Conservation (phyloP, 805 yeast species). For the Barnettozyma wickerhamii region DNA sequence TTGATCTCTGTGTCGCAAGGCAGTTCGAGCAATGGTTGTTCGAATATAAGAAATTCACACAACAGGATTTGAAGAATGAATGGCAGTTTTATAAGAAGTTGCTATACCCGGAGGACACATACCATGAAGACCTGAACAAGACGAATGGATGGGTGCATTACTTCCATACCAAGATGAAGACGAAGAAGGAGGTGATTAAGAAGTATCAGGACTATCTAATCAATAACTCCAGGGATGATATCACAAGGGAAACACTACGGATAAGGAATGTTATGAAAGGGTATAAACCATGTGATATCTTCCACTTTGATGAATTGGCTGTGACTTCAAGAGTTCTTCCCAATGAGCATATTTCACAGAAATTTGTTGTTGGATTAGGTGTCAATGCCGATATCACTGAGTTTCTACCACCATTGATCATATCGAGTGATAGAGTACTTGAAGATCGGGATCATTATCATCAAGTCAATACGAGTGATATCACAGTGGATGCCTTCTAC, state of each 20-base stretch:
- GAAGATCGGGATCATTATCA: slow-evolving; percentile 9
- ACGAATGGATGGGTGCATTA: slow-evolving; percentile 40
- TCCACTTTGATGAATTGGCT: slow-evolving; percentile 34
- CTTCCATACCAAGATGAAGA: slow-evolving; percentile 30
- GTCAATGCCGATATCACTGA: slow-evolving; percentile 19
- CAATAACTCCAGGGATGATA: not conserved
- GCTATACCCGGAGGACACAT: slow-evolving; percentile 9
- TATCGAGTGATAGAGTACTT: slow-evolving; percentile 5
- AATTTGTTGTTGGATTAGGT: slow-evolving; percentile 18
- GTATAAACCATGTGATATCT: slow-evolving; percentile 26
- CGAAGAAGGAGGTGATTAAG: slow-evolving; percentile 26
- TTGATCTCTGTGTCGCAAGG: slow-evolving; percentile 32
- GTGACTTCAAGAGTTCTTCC: slow-evolving; percentile 21
- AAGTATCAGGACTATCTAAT: slow-evolving; percentile 18
- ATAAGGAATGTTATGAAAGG: slow-evolving; percentile 15
- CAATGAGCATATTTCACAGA: slow-evolving; percentile 7
- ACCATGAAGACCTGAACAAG: slow-evolving; percentile 13
- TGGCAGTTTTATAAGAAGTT: slow-evolving; percentile 23
- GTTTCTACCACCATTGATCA: slow-evolving; percentile 15
- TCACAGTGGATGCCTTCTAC: slow-evolving; percentile 23
- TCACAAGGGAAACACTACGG: slow-evolving; percentile 15
- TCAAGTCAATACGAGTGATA: slow-evolving; percentile 12
- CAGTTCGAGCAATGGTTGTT: slow-evolving; percentile 34
- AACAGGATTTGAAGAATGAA: slow-evolving; percentile 28
- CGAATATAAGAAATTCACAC: slow-evolving; percentile 26